Evolutionary conservation across 1,139 yeast genomes (phyloP).

Genomic region (Taiozyma sp.): DNA sequence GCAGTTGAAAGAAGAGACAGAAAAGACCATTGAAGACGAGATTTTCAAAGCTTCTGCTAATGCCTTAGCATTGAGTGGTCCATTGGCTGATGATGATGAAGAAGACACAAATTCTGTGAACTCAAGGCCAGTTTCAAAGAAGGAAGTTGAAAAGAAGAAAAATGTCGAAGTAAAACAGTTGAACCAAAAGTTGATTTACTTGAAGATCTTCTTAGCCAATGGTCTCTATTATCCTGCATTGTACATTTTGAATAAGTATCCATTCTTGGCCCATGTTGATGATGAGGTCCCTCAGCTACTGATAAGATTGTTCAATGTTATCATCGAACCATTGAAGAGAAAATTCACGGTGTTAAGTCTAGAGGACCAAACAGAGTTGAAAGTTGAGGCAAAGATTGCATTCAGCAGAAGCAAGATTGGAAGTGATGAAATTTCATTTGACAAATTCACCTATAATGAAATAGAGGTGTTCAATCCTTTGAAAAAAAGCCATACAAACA

Average conservation of each 20-base stretch:
- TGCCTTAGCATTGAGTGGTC: conserved; percentile 86
- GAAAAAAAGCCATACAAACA: conserved; percentile 25
- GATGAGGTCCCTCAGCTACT: conserved; percentile 47
- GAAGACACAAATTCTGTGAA: conserved; percentile 14
- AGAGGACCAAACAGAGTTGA: conserved; percentile 18
- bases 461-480: conserved; percentile 17
- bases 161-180: conserved; percentile 4
- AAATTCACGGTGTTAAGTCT: conserved; percentile 4
- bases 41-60: conserved; percentile 66
- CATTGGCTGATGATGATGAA: conserved; percentile 62
- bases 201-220: conserved; percentile 50
- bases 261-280: conserved; percentile 56
- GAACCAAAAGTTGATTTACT: conserved; percentile 32
- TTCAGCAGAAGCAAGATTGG: conserved; percentile 25
- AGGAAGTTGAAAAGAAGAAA: background rate
- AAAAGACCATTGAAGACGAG: conserved; percentile 52
- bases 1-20: conserved; percentile 40
- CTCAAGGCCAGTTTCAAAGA: conserved; percentile 10
- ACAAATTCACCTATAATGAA: conserved; percentile 24
- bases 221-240: conserved; percentile 67
- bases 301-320: conserved; percentile 42
- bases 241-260: conserved; percentile 55
- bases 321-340: conserved; percentile 48
- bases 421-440: conserved; percentile 29
- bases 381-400: conserved; percentile 24